These are phyloP conservation scores for Bocquillonia castaneifolia DNA, from an alignment of 441 rosid species.

Conservation along the genomic window DNA sequence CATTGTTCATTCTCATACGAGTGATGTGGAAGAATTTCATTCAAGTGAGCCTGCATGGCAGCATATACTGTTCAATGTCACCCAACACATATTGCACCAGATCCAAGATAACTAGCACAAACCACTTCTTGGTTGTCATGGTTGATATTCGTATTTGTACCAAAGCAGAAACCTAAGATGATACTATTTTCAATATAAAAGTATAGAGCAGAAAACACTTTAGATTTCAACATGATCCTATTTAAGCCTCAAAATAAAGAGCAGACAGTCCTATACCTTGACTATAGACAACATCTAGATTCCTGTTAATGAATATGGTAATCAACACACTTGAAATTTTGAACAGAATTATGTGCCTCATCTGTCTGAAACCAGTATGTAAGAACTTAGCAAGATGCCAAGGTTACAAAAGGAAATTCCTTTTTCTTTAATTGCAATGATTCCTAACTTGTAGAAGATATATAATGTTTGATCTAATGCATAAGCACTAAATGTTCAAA, in stretches of 20 bases:
- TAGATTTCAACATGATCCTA: background rate
- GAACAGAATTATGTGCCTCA: background rate
- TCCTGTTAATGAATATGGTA: background rate
- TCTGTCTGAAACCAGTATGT: background rate
- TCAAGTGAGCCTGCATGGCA: too few species aligned
- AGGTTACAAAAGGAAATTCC: background rate
- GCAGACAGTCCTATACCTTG: background rate
- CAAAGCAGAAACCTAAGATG: too few species aligned
- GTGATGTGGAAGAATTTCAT: too few species aligned
- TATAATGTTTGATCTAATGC: background rate
- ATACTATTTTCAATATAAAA: too few species aligned
- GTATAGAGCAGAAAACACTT: background rate
- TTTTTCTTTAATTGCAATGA: background rate
- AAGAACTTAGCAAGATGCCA: background rate
- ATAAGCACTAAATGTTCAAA: conserved; percentile 4
- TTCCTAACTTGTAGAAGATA: background rate
- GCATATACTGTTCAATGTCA: too few species aligned
- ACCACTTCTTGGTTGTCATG: too few species aligned
- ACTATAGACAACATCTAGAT: background rate
- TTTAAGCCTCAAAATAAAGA: background rate
- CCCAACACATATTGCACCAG: too few species aligned
- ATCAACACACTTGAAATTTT: background rate
- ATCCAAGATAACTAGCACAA: too few species aligned
- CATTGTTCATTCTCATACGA: too few species aligned
- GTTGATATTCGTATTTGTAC: too few species aligned